Conservation (phyloP, 2,329 filamentous ascomycete genomes). For the Ophiostoma sp. region DNA sequence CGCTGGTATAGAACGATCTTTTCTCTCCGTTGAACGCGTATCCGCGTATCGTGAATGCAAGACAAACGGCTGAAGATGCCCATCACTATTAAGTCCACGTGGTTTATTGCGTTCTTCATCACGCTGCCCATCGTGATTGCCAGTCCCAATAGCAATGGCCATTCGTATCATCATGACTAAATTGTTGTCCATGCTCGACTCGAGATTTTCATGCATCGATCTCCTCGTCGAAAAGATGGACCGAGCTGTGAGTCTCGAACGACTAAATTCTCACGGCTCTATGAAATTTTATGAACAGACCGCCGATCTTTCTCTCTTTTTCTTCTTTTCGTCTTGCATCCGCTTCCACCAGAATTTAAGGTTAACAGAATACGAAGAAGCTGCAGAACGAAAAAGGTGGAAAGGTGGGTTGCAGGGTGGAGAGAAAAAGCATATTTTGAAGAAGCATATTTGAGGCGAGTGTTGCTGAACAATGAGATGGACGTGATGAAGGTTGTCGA, state of each 20-base stretch:
- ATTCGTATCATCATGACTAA: too few species aligned
- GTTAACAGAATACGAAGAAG: background rate
- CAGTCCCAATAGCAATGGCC: too few species aligned
- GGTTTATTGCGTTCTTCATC: background rate
- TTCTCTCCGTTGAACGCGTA: background rate
- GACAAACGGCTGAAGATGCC: background rate
- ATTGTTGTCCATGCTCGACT: too few species aligned
- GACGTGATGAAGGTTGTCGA: background rate
- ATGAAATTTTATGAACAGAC: background rate
- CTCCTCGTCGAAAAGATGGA: background rate
- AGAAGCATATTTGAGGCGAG: background rate
- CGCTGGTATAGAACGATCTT: background rate
- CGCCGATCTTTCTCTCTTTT: background rate
- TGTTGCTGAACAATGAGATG: background rate
- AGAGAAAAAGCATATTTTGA: background rate
- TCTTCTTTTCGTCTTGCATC: background rate
- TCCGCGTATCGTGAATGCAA: background rate
- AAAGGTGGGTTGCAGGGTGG: background rate
- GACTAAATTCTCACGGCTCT: background rate
- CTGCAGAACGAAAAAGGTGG: background rate
- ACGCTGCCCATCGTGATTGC: background rate
- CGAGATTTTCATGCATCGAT: background rate
- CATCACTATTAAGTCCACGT: background rate
- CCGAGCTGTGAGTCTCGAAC: background rate
- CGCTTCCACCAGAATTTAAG: background rate